phyloP scores from a whole-genome alignment of 306 rosid species.

The Prinsepia uniflora region DNA sequence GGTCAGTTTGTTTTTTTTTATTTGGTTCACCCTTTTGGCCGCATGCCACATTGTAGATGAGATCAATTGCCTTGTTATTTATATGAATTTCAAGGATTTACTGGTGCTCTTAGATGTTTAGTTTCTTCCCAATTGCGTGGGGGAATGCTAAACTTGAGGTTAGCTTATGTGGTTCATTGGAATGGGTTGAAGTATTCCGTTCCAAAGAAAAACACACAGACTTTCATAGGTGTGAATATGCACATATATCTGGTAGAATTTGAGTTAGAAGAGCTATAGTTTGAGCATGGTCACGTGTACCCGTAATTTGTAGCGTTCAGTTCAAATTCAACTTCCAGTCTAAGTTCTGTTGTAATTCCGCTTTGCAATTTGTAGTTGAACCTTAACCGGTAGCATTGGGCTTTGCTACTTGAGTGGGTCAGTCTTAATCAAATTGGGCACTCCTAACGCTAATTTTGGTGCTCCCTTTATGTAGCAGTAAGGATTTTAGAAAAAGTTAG shows the following conservation, averaged over 20 bases:
- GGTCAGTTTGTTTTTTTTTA: constrained; percentile 43
- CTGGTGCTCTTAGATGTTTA: not conserved
- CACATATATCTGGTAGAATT: not conserved
- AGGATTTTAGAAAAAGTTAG: not conserved
- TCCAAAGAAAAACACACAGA: not conserved
- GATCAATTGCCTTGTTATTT: not conserved
- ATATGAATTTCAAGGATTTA: not conserved
- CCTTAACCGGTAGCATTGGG: not conserved
- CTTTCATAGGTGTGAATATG: not conserved
- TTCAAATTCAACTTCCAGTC: not conserved
- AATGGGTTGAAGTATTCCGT: not conserved
- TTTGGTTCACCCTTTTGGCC: constrained; percentile 7
- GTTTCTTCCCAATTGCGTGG: not conserved
- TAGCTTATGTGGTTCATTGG: not conserved
- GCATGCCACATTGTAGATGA: not conserved
- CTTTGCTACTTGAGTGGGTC: constrained; percentile 9
- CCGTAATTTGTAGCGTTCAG: not conserved
- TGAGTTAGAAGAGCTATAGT: not conserved
- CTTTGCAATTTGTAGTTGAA: not conserved
- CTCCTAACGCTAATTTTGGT: not conserved
- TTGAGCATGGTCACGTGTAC: not conserved
- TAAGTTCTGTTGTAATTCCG: not conserved
- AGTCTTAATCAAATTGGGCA: not conserved
- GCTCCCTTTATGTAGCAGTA: not conserved
- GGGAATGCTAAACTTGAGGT: not conserved